Base-by-base conservation (phyloP, 2,329 filamentous ascomycete species). In the Fusarium tjaetaba region DNA sequence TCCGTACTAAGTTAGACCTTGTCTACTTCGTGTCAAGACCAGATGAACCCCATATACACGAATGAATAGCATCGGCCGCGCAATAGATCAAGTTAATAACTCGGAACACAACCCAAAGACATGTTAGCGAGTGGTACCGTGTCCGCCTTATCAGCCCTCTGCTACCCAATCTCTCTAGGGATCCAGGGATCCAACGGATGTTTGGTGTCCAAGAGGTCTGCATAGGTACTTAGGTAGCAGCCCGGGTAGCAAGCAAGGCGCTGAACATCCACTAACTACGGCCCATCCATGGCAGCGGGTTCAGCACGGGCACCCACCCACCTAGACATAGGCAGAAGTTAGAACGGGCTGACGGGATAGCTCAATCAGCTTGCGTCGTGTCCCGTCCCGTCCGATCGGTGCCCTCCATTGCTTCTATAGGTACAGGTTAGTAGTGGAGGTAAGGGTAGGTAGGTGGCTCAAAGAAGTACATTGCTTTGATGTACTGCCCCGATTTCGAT, bases 401-500 rank as follows among this genome's bases (percentile, higher is more conserved):
- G 62, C 41, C 42, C 34, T 34, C 28, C 48, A 34, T 28, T 32
- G 57, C 32, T 52, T 26, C 49, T 26, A 52, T 52, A 52, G 10
- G 10, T 22, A 39, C 28, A 28, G 28, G 28, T 28, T 28, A 28
- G 28, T 28, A 28, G 28, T 28, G 28, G 28, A 28, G 28, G 28
- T 28, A 28, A 28, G 28, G 30, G 30, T 30, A 30, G 16, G 48
- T 51, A 51, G 48, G 48, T 48, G 46, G 46, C 28, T 36, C 49
- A 20, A 36, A 36, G 49, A 52, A 52, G 49, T 52, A 26, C 48
- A n/a, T 58, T 39, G 32, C 38, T 51, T 45, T 53, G 45, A 32
- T 67, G 65, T 61, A 63, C 70, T 61, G 53, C 46, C 70, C 65
- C 60, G 69, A 68, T 65, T 71, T 63, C 65, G 55, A 70, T 52